Evolutionary conservation across 2,329 filamentous ascomycete species (phyloP).

Genomic region (Colletotrichum nymphaeae): DNA sequence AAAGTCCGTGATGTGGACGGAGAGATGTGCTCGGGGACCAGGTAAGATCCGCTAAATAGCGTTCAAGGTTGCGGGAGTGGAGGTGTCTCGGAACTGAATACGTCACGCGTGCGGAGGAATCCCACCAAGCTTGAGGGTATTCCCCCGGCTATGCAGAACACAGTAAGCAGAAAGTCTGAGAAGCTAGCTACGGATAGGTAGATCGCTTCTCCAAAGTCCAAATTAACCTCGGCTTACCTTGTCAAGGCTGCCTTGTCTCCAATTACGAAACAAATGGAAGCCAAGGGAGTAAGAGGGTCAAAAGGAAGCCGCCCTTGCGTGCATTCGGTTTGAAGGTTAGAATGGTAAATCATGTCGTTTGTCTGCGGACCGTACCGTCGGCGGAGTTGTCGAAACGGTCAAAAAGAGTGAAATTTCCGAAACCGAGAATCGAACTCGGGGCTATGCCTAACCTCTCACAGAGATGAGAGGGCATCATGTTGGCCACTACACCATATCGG

Average conservation of each 20-base stretch:
- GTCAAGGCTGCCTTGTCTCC: too few relatives aligned
- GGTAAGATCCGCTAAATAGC: constrained; percentile 17
- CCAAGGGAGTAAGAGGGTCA: too few relatives aligned
- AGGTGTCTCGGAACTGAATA: background rate
- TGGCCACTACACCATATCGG: constrained; percentile 35
- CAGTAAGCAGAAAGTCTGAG: too few relatives aligned
- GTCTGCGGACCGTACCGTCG: too few relatives aligned
- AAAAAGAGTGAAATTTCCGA: background rate
- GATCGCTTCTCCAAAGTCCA: too few relatives aligned
- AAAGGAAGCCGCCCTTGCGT: too few relatives aligned
- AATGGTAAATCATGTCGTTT: too few relatives aligned
- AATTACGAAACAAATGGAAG: too few relatives aligned
- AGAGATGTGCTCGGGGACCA: background rate
- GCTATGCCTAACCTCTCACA: constrained; percentile 28
- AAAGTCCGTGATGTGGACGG: background rate
- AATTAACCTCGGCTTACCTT: too few relatives aligned
- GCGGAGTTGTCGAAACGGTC: background rate
- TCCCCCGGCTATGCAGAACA: background rate
- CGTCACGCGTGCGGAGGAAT: constrained; percentile 24
- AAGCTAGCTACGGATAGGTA: too few relatives aligned
- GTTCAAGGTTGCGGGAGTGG: constrained; percentile 1
- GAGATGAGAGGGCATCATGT: constrained; percentile 31
- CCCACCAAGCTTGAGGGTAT: background rate
- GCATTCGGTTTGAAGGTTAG: too few relatives aligned
- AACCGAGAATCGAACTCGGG: constrained; percentile 34